These are phyloP conservation scores for Acephala macrosclerotiorum DNA, from an alignment of 2,329 filamentous ascomycete species.

Conservation along the genomic window DNA sequence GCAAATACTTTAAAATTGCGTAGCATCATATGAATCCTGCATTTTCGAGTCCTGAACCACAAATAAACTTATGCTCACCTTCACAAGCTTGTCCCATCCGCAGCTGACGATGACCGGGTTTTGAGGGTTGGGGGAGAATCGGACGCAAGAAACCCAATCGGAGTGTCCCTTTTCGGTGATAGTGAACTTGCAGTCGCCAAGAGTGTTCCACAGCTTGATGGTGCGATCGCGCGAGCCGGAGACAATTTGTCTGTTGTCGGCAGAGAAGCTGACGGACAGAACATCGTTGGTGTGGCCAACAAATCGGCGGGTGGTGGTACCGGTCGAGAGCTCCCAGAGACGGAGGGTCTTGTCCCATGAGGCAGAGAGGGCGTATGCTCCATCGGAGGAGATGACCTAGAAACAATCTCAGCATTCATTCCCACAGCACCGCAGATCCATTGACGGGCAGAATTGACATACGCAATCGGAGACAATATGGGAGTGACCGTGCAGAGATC, in stretches of 20 bases:
- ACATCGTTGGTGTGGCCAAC: conserved; percentile 99
- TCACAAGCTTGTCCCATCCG: conserved; percentile 99
- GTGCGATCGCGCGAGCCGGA: conserved; percentile 97
- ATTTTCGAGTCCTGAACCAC: conserved; percentile 34
- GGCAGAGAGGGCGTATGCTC: conserved; percentile 97
- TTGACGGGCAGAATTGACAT: conserved; percentile 57
- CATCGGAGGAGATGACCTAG: conserved; percentile 98
- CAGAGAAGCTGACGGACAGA: conserved; percentile 99
- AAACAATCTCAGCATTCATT: conserved; percentile 48
- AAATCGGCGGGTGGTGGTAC: conserved; percentile 96
- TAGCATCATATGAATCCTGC: conserved; percentile 81
- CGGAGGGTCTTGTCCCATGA: conserved; percentile 99
- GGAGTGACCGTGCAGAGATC: conserved; percentile 97
- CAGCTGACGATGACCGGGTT: conserved; percentile 99
- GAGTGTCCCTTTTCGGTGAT: conserved; percentile 99
- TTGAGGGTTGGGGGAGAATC: conserved; percentile 99
- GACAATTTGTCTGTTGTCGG: conserved; percentile 99
- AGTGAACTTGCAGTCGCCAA: conserved; percentile 99
- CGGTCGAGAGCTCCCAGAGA: conserved; percentile 98
- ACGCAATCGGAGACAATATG: conserved; percentile 99
- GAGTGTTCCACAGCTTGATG: conserved; percentile 99
- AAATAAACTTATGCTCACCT: conserved; percentile 71
- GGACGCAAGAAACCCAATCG: conserved; percentile 99
- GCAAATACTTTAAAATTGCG: conserved; percentile 97
- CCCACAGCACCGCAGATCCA: conserved; percentile 28